Evolutionary conservation across 352 stramenopile genomes (phyloP), one percentile per base, ranked within the genome.

Genomic region (Globisporangium mamillatum): DNA sequence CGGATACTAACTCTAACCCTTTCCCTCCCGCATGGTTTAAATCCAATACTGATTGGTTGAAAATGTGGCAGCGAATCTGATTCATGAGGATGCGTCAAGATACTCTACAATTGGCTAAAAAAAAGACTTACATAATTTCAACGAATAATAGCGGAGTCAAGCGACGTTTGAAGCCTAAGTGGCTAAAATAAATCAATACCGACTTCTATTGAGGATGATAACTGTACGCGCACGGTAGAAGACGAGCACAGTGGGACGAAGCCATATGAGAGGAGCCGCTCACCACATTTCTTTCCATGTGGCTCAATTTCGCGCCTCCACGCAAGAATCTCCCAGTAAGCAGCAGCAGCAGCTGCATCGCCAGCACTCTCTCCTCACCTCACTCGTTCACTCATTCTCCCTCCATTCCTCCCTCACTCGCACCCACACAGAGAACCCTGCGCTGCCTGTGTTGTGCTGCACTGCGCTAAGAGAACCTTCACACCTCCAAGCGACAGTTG

Each of bases 181-280:
- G 38, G 38, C 20, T 53, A 46, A 63, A 63, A 62, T 18, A 16
- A n/a, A 0, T 36, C 16, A 55, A 48, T 0, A 63, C 20, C 10
- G 41, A 2, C 10, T 32, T 65, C 18, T 65, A 58, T 22, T 65
- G 12, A 58, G 60, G 44, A 6, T n/a, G 55, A 24, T 29, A 12
- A 54, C 34, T n/a, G 24, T 52, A 36, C 34, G 18, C 5, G 27
- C 32, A 16, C 2, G 3, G 53, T 24, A 60, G 54, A 60, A 34
- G 27, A 60, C 27, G 54, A 60, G 38, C 14, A 55, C 20, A 56
- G 60, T 66, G 46, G 46, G 29, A 66, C 60, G 60, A 44, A 66
- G 60, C 60, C 60, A 66, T 64, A 58, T 64, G 36, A 56, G 53
- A 27, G 29, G 59, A 44, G 34, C 25, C 20, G 16, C 12, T 62